Evolutionary conservation across 345 rosid genomes (phyloP), one percentile per base, ranked within the genome.

Genomic region (Pistacia integerrima): DNA sequence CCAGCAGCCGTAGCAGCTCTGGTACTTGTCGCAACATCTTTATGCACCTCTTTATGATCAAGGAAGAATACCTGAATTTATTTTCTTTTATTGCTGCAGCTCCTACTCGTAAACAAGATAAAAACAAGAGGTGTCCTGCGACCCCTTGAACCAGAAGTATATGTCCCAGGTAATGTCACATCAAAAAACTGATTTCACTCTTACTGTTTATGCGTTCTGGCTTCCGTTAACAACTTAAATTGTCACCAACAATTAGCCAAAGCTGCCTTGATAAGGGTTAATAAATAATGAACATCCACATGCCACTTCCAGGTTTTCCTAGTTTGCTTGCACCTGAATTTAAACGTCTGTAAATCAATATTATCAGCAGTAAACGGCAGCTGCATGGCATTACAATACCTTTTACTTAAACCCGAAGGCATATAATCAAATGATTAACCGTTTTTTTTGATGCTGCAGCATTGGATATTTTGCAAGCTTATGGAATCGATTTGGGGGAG

Each of bases 1-100:
- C 93, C 99, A 0, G 97, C 87, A 35, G 99, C 96, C 56, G 88
- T 89, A 76, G 98, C 93, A 82, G 96, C 94, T 80, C 84, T 93
- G 96, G 99, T 94, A 87, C 61, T 64, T 77, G 18, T 49, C 17
- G 18, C 66, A 73, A 20, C 66, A 49, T 68, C 66, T 44, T 65
- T 62, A 17, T 55, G 54, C 54, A 8, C 62, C 16, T 64, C 20
- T 8, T 56, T 22, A 55, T 54, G 4, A 14, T 49, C 11, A 22
- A 48, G 36, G 61, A n/a, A 78, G 63, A 8, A 28, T 10, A 46
- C 30, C 2, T 44, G 20, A 79, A 67, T 46, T 55, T 70, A 74
- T 25, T 38, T 64, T 13, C n/a, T 79, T 80, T 72, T 44, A 69
- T 64, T 59, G 51, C 74, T 78, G 76, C 90, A 95, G 99, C 90